Evolutionary conservation across 768 basidiomycete species (phyloP), one percentile per base, ranked within the genome.

Genomic region (Favolaschia claudopus): DNA sequence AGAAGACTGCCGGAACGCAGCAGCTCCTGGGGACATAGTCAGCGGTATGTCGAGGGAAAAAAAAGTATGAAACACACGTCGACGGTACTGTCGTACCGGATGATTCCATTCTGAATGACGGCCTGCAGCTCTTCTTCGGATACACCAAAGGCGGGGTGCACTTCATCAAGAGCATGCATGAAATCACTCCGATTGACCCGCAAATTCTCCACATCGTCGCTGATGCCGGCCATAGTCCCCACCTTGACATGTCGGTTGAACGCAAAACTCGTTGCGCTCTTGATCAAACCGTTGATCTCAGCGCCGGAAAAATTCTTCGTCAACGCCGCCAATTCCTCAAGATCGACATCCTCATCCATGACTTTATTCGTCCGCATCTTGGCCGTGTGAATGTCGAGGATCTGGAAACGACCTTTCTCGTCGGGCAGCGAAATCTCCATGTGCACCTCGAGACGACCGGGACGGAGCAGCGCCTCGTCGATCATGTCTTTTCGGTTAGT

Each of bases 241-340:
- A 83, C 90, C 78, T 98, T 98, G 67, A 99, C 95, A 71, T 99
- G 97, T 36, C 97, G 82, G 68, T 92, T 96, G 79, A 99, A 96
- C 20, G 97, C 96, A 69, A 96, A 99, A 86, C 91, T 94, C 1
- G 96, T 95, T 29, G 97, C 97, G 69, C 95, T 97, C 84, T 98
- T 99, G 75, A 99, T 91, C 40, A 99, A 78, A 66, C 97, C 97
- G 52, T 87, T 87, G 58, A 99, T 93, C 75, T 99, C 97, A 1
- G 97, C 97, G 53, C 97, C 97, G 8, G 92, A 93, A 72, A 98
- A 99, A 78, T 99, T 99, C 81, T 99, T 99, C 52, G 96, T 99
- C 39, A 83, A 58, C 6, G 79, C 72, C 0, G 96, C 93, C 34
- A 99, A 85, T 71, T 98, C 94, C 4, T 69, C 67, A 6, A 99